phyloP scores from a whole-genome alignment of 164 flowering plant genomes.

The Dillenia turbinata region DNA sequence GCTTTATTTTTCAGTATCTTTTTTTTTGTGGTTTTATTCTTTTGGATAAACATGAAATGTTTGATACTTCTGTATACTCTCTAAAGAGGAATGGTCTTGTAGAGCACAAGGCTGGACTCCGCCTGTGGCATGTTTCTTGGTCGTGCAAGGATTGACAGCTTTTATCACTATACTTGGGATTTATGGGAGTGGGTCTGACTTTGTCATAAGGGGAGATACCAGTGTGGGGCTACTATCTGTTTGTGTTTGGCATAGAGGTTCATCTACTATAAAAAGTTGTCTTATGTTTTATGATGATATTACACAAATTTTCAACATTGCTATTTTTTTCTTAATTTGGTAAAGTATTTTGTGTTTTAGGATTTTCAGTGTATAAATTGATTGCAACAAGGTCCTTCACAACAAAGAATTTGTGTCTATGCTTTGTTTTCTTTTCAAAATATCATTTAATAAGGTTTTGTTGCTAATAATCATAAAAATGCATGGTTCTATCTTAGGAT shows the following conservation, averaged over 20 bases:
- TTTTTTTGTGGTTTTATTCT: neutral
- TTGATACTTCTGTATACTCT: neutral
- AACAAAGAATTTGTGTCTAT: neutral
- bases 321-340: neutral
- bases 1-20: neutral
- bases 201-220: slow-evolving; percentile 33
- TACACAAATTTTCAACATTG: neutral
- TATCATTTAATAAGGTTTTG: too few relatives aligned
- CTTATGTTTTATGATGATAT: neutral
- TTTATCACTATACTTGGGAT: slow-evolving; percentile 47
- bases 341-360: neutral
- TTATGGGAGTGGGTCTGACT: slow-evolving; percentile 30
- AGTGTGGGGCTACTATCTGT: slow-evolving; percentile 43
- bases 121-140: slow-evolving; percentile 48
- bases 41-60: neutral
- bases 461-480: too few relatives aligned
- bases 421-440: too few relatives aligned
- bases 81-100: slow-evolving; percentile 23
- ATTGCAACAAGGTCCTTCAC: neutral
- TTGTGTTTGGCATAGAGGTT: slow-evolving; percentile 58
- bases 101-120: slow-evolving; percentile 69
- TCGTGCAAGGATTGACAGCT: slow-evolving; percentile 45
- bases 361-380: neutral
- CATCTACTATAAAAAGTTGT: slow-evolving; percentile 13
- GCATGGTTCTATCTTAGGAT: too few relatives aligned